Conservation (phyloP, 2,329 filamentous ascomycete species). For the Arthrobotrys entomopaga region DNA sequence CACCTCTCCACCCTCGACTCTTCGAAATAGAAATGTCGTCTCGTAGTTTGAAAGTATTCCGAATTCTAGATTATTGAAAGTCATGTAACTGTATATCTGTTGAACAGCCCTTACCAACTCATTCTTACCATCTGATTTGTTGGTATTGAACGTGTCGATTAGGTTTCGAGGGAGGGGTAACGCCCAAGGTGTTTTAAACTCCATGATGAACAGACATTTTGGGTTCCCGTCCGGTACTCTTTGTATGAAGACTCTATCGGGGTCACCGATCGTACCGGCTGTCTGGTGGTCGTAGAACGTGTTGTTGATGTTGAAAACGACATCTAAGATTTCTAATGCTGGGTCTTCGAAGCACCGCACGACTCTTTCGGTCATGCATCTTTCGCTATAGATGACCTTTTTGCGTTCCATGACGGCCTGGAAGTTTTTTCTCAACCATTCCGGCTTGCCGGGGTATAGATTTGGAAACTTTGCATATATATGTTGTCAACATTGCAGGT, state of each 20-base stretch:
- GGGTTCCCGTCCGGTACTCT: too few relatives aligned
- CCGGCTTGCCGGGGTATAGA: too few relatives aligned
- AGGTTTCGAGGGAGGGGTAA: slow-evolving; percentile 1
- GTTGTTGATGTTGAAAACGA: slow-evolving; percentile 17
- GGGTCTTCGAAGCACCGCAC: slow-evolving; percentile 9
- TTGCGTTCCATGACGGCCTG: background rate
- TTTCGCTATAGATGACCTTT: background rate
- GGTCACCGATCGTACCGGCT: slow-evolving; percentile 8
- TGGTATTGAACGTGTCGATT: slow-evolving; percentile 7
- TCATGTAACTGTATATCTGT: slow-evolving; percentile 30
- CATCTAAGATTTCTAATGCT: background rate
- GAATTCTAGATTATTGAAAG: slow-evolving; percentile 23
- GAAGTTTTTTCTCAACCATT: background rate
- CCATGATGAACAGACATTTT: slow-evolving; percentile 1
- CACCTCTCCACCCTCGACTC: slow-evolving; percentile 4
- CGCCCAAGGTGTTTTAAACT: slow-evolving; percentile 26
- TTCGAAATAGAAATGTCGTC: slow-evolving; percentile 10
- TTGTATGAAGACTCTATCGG: slow-evolving; percentile 19
- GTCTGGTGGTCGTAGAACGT: background rate
- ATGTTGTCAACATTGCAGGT: background rate
- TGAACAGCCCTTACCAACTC: slow-evolving; percentile 3
- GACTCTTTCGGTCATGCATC: background rate
- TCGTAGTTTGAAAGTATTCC: slow-evolving; percentile 22
- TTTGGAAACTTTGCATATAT: background rate
- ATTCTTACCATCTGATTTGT: background rate